Base-by-base conservation (phyloP, 768 basidiomycete species). In the Amylocystis lapponica region DNA sequence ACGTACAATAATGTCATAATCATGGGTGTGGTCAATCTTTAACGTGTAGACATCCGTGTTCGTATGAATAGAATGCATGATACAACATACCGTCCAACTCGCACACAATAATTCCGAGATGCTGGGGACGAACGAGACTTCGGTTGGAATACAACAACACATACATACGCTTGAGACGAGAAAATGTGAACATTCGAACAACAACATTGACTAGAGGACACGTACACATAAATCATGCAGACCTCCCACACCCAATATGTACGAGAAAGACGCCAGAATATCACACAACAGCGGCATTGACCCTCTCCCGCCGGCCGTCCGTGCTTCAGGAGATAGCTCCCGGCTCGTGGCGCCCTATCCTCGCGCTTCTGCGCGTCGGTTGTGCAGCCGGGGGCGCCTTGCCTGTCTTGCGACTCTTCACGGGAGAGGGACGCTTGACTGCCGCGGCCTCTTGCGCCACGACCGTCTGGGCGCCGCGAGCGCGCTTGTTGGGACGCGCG, bases 371-470 rank as follows among this genome's bases (percentile, higher is more conserved):
- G 16, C 44, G 48, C 48, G 53, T 19, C 25, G 52, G 45, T 30
- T 41, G 49, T 23, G 40, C 38, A 14, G 50, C 50, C 5, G 54
- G 49, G 0, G 56, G 54, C 31, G 36, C 22, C 27, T 49, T 40
- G 5, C 19, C 20, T 5, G 35, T 14, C 16, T 36, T 51, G 27
- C 45, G 36, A 42, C 47, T 52, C 45, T 49, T 52, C 29, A 19
- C 23, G 1, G 51, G 48, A 17, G 41, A 25, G n/a, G 32, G 5
- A 22, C 41, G 17, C 16, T 26, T 34, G 3, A 19, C 14, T 4
- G 13, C n/a, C 27, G 38, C 40, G 5, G 27, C 8, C 19, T 34
- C 41, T 16, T 52, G 25, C 33, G 20, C 26, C 44, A 35, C 4
- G 42, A 9, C 20, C 41, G 36, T 3, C 37, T 37, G 16, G 36